Evolutionary conservation across 2,329 filamentous ascomycete genomes (phyloP), one percentile per base, ranked within the genome.

Genomic region (Zasmidium angulare): DNA sequence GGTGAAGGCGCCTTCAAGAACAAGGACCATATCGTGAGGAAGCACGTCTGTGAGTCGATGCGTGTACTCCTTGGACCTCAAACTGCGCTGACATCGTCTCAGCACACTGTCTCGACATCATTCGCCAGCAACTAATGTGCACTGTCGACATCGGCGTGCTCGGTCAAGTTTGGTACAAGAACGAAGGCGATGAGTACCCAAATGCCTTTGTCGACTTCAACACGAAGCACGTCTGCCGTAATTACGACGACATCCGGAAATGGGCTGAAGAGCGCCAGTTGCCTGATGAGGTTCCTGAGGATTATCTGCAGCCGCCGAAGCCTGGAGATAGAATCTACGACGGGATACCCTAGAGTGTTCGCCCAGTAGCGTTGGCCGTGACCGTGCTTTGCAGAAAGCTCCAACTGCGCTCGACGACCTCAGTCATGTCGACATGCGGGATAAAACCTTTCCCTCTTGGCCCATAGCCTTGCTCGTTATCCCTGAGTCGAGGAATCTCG

Each of bases 51-150:
- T 86, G 74, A 72, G 82, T 19, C 14, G 21, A 12, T 21, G 11
- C 17, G 24, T 46, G 26, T 43, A 53, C 22, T 3, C 22, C 12
- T 43, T 29, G 9, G 12, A 51, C 4, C 19, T 46, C 6, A 29
- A 4, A 6, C 26, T 11, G 11, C 12, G 31, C 61, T 63, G 26
- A 63, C 29, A 6, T 11, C 26, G 4, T 24, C 23, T 19, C n/a
- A 82, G 80, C 81, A 4, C 85, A 88, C 61, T 88, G 86, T 59
- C 75, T 88, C 29, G 86, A 88, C 62, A 84, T 83, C 4, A 63
- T 88, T 52, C 81, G 85, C 0, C 85, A 88, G 68, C 82, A 86
- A n/a, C 77, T 88, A 12, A 87, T 87, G 84, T 88, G 85, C 71
- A 84, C 81, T 22, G 77, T 83, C 23, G 86, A 88, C 64, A 81